Base-by-base conservation (phyloP, 2,329 filamentous ascomycete genomes). In the Hypomyces perniciosus region DNA sequence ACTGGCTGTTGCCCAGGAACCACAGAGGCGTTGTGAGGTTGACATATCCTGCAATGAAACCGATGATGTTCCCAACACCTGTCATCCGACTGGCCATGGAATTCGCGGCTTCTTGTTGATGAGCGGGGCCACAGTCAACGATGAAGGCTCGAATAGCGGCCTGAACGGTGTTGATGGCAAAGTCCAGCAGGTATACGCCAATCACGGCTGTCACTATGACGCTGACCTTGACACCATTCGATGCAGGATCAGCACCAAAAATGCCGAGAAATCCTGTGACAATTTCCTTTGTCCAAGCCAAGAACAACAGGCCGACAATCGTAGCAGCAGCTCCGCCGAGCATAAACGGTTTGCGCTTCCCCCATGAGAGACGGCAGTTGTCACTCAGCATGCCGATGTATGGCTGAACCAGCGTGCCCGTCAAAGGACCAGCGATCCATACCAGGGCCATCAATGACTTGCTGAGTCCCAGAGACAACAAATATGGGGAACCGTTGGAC, bases 131-230 rank as follows among this genome's bases (percentile, higher is more conserved):
- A 62, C 90, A 92, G 64, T 97, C 92, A 27, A 96, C 88, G 49
- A 97, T 95, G 65, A 95, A 95, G 27, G 91, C 90, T 57, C 91
- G 81, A 62, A 96, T 88, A 4, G 84, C 88, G 44, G 93, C 92
- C 78, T 97, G 92, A 33, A 97, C 89, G 80, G 91, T 93, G 69
- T 97, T 97, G 72, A 97, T 93, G 61, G 91, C 84, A 67, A 97
- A 93, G 67, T 97, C 92, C 46, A 97, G 78, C 45, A 93, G 76
- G 68, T 95, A 97, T 61, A 97, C 87, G 72, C 90, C 86, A 30
- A 90, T 65, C 5, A 96, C 90, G 6, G 92, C 92, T 51, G 89
- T 78, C 31, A 89, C 73, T 57, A 96, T 92, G 44, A 87, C 80
- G 39, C 76, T 73, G 4, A 76, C 77, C 61, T 81, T 84, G 42